phyloP scores from a whole-genome alignment of 345 rosid genomes.

The rapeseed (Brassica napus) region DNA sequence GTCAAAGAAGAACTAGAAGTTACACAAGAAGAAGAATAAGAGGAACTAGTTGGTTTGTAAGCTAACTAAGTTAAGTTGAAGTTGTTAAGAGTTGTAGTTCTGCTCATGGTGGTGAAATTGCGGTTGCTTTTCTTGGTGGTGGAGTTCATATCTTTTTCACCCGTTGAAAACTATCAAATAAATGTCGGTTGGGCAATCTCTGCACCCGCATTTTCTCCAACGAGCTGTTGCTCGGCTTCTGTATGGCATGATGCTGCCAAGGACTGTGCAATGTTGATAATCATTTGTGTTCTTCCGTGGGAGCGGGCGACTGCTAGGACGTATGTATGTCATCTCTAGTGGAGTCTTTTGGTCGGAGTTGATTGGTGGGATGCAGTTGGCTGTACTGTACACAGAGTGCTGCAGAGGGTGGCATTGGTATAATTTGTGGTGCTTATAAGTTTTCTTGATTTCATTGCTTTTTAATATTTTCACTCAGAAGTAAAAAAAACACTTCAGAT shows the following conservation, averaged over 20 bases:
- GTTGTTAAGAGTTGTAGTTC: constrained; percentile 35
- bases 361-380: constrained; percentile 99
- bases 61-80: no score
- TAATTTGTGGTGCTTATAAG: neutral
- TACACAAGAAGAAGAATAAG: no score
- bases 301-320: constrained; percentile 99
- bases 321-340: constrained; percentile 71
- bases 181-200: constrained; percentile 96
- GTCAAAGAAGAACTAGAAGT: no score
- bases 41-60: no score
- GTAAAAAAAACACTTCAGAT: no score
- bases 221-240: constrained; percentile 98
- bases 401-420: constrained; percentile 95
- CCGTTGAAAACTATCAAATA: constrained; percentile 92
- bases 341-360: constrained; percentile 99
- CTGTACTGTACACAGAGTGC: constrained; percentile 89
- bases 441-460: constrained; percentile 2
- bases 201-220: constrained; percentile 97
- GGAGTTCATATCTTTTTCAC: constrained; percentile 92
- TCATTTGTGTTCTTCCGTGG: constrained; percentile 97
- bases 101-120: constrained; percentile 99
- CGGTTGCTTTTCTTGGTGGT: constrained; percentile 90
- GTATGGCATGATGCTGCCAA: constrained; percentile 88
- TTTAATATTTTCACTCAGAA: neutral
- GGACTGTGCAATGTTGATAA: constrained; percentile 87